Evolutionary conservation across 108 stramenopile species (phyloP).

Genomic region (Epipyxis sp.): DNA sequence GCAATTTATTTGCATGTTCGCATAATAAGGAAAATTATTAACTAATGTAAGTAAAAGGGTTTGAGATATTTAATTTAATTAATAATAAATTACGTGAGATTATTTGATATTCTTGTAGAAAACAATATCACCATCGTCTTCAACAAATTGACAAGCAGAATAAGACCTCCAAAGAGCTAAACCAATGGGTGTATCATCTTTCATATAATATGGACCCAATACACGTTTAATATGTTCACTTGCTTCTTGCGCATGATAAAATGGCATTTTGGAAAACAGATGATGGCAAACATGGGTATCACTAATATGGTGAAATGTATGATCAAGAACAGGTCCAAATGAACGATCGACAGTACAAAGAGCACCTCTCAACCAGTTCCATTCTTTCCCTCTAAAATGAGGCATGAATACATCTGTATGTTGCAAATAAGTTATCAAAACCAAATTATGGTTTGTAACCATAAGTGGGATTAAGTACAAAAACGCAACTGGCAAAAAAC

Average conservation of each 20-base stretch:
- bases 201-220: constrained; percentile 53
- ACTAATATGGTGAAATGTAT: constrained; percentile 95
- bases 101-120: constrained; percentile 47
- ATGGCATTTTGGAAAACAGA: constrained; percentile 96
- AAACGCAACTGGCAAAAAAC: constrained; percentile 67
- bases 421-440: constrained; percentile 99
- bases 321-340: constrained; percentile 75
- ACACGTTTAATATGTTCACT: constrained; percentile 74
- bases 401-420: constrained; percentile 96
- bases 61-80: too few relatives aligned
- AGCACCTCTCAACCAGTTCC: constrained; percentile 96
- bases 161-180: constrained; percentile 53
- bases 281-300: constrained; percentile 97
- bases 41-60: too few relatives aligned
- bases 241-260: constrained; percentile 91
- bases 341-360: constrained; percentile 93
- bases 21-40: too few relatives aligned
- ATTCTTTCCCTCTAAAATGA: constrained; percentile 88
- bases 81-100: neutral
- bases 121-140: constrained; percentile 44
- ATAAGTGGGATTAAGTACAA: constrained; percentile 92
- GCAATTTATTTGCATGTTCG: too few relatives aligned
- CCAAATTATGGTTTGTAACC: constrained; percentile 87
- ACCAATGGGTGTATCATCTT: constrained; percentile 53
- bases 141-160: constrained; percentile 42